Evolutionary conservation across 768 basidiomycete genomes (phyloP), one percentile per base, ranked within the genome.

Genomic region (Austroboletus eburneus): DNA sequence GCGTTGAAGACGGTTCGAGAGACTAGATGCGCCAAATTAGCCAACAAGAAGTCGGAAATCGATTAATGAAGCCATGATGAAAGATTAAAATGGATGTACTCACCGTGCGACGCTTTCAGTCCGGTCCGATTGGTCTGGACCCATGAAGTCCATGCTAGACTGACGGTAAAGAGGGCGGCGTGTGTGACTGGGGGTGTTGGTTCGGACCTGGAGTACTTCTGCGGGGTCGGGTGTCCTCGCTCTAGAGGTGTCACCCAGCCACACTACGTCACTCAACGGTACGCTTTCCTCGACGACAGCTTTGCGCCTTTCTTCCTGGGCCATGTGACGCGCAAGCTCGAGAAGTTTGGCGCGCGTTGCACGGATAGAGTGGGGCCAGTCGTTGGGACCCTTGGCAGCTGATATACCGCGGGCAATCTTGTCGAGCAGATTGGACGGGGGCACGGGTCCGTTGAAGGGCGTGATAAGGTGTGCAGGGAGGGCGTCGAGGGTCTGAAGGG

Each of bases 71-170:
- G 44, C 24, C 3, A 32, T 16, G 14, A 42, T 24, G 42, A 46
- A 47, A 50, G 17, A 14, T 29, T 29, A 7, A 22, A 29, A 46
- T 38, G 30, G 12, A 50, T 42, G 30, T n/a, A 72, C 79, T 44
- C 66, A 89, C 87, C 79, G 76, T 46, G 75, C 72, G 59, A 88
- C 80, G 43, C 71, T 71, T 42, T 80, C 74, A 45, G 73, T 78
- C 40, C 45, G 51, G 39, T 68, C 59, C 33, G 68, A 71, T 42
- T 73, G 72, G 24, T 74, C 64, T 10, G 63, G 65, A 49, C 76
- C 78, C 67, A 91, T 79, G 54, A 89, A 90, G 59, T 91, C 89
- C 89, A 91, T 91, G 63, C 87, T 88, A 20, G 87, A 87, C 69
- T 88, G 87, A 48, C 85, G 75, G 66, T 87, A 87, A 21, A 89